phyloP scores from a whole-genome alignment of 2,329 filamentous ascomycete genomes.

The Stagonosporopsis cucurbitacearum region DNA sequence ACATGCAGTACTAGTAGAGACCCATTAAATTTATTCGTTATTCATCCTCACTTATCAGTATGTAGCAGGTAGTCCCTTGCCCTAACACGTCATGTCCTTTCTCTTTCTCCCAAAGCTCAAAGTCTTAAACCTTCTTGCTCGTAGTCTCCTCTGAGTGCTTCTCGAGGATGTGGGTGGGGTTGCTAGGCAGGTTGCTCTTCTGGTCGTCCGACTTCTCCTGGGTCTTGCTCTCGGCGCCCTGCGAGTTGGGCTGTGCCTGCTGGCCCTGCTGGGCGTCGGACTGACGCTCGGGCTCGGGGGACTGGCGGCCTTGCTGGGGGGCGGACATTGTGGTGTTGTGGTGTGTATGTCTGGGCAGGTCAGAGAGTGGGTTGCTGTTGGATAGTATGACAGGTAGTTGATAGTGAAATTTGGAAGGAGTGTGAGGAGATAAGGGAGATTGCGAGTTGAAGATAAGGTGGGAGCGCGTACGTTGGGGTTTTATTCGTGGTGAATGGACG shows the following conservation, averaged over 20 bases:
- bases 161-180: slow-evolving; percentile 70
- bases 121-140: slow-evolving; percentile 53
- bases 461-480: too few relatives aligned
- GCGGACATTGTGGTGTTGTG: slow-evolving; percentile 70
- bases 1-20: too few relatives aligned
- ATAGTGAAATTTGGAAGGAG: too few relatives aligned
- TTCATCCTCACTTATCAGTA: too few relatives aligned
- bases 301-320: slow-evolving; percentile 72
- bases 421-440: too few relatives aligned
- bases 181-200: slow-evolving; percentile 59
- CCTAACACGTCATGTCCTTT: too few relatives aligned
- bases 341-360: background rate
- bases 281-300: slow-evolving; percentile 75
- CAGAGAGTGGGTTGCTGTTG: background rate
- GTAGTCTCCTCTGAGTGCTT: slow-evolving; percentile 68
- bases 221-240: slow-evolving; percentile 50
- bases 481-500: too few relatives aligned
- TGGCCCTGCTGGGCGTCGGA: slow-evolving; percentile 68
- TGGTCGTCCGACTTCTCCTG: slow-evolving; percentile 54
- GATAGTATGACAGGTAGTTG: too few relatives aligned
- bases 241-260: slow-evolving; percentile 63
- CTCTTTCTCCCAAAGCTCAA: too few relatives aligned
- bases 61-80: too few relatives aligned
- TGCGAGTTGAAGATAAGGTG: too few relatives aligned
- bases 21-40: too few relatives aligned